Conservation (phyloP, 306 rosid genomes). For the Datisca glomerata region DNA sequence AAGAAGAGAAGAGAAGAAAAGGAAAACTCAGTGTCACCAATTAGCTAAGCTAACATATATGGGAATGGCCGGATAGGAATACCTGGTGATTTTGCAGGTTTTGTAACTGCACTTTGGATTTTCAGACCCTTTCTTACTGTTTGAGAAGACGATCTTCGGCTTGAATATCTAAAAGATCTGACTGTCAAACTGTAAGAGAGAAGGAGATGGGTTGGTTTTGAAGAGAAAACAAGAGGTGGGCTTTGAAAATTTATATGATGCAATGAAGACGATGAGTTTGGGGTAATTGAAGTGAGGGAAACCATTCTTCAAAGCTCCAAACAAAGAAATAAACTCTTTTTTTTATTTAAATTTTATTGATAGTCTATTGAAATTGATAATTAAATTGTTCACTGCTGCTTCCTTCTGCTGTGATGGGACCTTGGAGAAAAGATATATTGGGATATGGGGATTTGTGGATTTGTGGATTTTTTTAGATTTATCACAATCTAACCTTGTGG, state of each 20-base stretch:
- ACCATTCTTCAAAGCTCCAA: constrained; percentile 33
- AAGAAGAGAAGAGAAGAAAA: constrained; percentile 8
- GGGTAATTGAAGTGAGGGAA: constrained; percentile 38
- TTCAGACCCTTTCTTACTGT: constrained; percentile 31
- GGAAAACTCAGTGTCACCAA: not conserved
- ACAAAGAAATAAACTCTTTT: constrained; percentile 11
- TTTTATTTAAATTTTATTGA: constrained; percentile 6
- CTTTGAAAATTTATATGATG: constrained; percentile 23
- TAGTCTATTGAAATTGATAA: constrained; percentile 13
- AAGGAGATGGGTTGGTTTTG: constrained; percentile 27
- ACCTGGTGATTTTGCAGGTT: constrained; percentile 89
- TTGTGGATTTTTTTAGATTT: constrained; percentile 14
- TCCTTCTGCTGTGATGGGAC: too few relatives aligned
- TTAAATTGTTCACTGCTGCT: too few relatives aligned
- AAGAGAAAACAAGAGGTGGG: constrained; percentile 24
- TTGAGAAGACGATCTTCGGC: constrained; percentile 20
- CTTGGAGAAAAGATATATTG: too few relatives aligned
- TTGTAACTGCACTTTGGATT: constrained; percentile 64
- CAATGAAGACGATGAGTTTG: constrained; percentile 39
- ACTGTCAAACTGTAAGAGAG: constrained; percentile 22
- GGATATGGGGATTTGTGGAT: constrained; percentile 4
- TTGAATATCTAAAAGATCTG: constrained; percentile 27
- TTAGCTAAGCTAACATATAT: not conserved
- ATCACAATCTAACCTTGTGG: constrained; percentile 68
- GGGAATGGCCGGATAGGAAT: constrained; percentile 2